These are phyloP conservation scores for Diphasiastrum complanatum DNA, from an alignment of 83 land plant genomes.

Conservation along the genomic window DNA sequence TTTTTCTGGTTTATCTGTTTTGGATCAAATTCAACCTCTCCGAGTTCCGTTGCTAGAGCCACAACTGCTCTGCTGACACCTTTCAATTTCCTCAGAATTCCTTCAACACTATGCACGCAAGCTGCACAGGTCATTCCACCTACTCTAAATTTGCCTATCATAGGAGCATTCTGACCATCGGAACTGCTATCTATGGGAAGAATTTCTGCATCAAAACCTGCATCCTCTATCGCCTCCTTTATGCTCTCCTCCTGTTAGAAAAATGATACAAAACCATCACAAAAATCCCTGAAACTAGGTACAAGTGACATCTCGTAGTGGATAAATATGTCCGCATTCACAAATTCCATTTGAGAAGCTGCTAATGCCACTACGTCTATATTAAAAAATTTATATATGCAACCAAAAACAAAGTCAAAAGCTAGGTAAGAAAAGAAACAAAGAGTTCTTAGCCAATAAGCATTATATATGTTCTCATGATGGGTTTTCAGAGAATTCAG, in stretches of 20 bases:
- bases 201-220: conserved; percentile 91
- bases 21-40: conserved; percentile 87
- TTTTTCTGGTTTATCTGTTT: conserved; percentile 44
- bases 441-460: no score
- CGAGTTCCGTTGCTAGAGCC: conserved; percentile 76
- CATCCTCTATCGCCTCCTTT: conserved; percentile 85
- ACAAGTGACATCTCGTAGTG: neutral
- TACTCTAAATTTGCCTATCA: conserved; percentile 75
- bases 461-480: no score
- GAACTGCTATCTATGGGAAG: conserved; percentile 31
- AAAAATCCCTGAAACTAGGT: neutral
- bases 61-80: conserved; percentile 80
- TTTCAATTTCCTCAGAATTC: conserved; percentile 60
- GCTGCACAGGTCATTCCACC: conserved; percentile 99
- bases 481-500: no score
- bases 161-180: conserved; percentile 25
- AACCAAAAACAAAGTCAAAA: neutral
- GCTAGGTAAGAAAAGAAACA: no score
- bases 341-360: no score
- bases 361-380: no score
- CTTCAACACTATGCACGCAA: conserved; percentile 90
- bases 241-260: conserved; percentile 68
- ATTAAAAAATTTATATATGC: no score
- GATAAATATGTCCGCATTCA: no score
- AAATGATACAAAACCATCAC: neutral